phyloP scores from a whole-genome alignment of 345 rosid genomes.

The Aquilaria sinensis region DNA sequence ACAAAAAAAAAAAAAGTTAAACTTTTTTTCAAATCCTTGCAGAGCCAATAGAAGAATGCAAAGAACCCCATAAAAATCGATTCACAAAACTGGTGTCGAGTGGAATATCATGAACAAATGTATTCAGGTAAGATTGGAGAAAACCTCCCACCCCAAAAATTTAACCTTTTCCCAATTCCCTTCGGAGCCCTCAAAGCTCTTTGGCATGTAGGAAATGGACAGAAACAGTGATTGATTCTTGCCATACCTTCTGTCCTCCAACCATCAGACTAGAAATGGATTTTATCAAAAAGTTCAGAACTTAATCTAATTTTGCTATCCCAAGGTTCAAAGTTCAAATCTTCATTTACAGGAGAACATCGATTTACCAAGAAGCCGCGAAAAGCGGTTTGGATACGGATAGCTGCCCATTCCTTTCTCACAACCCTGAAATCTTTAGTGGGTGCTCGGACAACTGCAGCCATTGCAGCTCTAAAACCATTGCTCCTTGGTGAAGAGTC shows the following conservation, averaged over 20 bases:
- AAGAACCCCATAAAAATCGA: too few relatives aligned
- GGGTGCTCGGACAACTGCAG: constrained; percentile 76
- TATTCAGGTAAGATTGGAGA: too few relatives aligned
- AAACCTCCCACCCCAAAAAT: too few relatives aligned
- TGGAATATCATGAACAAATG: too few relatives aligned
- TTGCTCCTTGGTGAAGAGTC: constrained; percentile 36
- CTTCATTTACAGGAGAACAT: not conserved
- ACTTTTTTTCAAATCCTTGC: too few relatives aligned
- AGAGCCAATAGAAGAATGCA: too few relatives aligned
- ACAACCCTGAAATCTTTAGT: constrained; percentile 79
- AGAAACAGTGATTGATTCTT: too few relatives aligned
- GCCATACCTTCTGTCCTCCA: not conserved
- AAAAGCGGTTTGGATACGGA: constrained; percentile 87
- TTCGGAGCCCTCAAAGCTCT: too few relatives aligned
- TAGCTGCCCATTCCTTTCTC: constrained; percentile 90
- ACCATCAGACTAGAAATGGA: not conserved
- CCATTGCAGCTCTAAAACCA: constrained; percentile 68
- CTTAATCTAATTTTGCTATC: not conserved
- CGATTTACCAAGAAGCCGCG: constrained; percentile 76
- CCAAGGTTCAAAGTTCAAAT: not conserved
- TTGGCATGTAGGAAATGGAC: too few relatives aligned
- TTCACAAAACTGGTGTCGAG: too few relatives aligned
- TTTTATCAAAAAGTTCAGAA: not conserved
- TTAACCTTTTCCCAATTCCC: too few relatives aligned
- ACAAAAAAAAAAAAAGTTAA: not conserved